phyloP scores from a whole-genome alignment of 345 rosid genomes.

The Zanthoxylum bungeanum region DNA sequence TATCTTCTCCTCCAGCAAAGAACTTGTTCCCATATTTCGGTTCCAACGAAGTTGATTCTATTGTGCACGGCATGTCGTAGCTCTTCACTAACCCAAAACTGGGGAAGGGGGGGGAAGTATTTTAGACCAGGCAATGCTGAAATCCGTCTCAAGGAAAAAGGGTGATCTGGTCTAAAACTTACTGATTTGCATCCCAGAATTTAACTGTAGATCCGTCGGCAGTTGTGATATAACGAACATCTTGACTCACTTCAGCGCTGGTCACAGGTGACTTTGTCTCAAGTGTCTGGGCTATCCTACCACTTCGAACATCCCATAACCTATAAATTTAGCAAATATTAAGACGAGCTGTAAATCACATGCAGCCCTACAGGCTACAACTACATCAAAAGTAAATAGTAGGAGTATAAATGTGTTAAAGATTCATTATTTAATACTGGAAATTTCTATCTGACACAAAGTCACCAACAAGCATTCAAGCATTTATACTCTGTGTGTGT shows the following conservation, averaged over 20 bases:
- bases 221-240: constrained; percentile 44
- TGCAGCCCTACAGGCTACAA: neutral
- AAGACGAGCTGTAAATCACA: neutral
- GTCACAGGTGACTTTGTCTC: constrained; percentile 45
- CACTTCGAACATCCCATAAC: constrained; percentile 46
- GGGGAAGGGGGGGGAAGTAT: too few species aligned
- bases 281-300: constrained; percentile 39
- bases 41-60: constrained; percentile 78
- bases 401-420: neutral
- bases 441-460: neutral
- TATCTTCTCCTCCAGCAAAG: constrained; percentile 88
- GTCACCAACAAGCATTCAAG: neutral
- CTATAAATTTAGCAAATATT: constrained; percentile 19
- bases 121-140: neutral
- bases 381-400: neutral
- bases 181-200: constrained; percentile 55
- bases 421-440: neutral
- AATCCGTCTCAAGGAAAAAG: neutral
- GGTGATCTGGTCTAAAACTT: constrained; percentile 12
- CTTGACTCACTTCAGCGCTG: constrained; percentile 49
- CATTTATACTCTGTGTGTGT: neutral
- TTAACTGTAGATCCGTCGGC: constrained; percentile 41
- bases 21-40: constrained; percentile 79
- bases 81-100: constrained; percentile 42
- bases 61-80: constrained; percentile 47